Evolutionary conservation across 495 filamentous ascomycete genomes (phyloP).

Genomic region (Hypoxylon intermedium): DNA sequence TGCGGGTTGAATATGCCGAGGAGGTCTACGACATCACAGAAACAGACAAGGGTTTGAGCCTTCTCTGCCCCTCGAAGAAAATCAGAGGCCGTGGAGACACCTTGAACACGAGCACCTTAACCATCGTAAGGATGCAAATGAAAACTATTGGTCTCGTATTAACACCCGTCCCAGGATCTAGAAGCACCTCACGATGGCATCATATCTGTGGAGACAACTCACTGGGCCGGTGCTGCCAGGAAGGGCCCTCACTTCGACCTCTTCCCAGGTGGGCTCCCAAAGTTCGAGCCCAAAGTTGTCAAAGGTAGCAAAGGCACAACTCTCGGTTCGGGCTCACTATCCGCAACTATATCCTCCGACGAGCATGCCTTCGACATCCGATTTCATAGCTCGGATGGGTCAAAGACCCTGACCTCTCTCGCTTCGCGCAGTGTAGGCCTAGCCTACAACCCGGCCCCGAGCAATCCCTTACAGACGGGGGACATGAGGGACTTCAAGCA

Average conservation of each 20-base stretch:
- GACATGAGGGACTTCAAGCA: slow-evolving; percentile 64
- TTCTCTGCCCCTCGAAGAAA: slow-evolving; percentile 59
- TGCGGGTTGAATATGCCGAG: slow-evolving; percentile 62
- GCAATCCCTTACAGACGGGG: slow-evolving; percentile 57
- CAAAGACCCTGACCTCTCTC: slow-evolving; percentile 63
- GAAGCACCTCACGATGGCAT: slow-evolving; percentile 64
- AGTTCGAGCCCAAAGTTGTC: slow-evolving; percentile 53
- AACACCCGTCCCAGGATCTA: slow-evolving; percentile 54
- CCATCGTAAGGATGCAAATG: slow-evolving; percentile 44
- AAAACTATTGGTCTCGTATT: slow-evolving; percentile 31
- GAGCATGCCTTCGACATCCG: slow-evolving; percentile 64
- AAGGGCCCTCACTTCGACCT: slow-evolving; percentile 71
- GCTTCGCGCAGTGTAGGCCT: slow-evolving; percentile 66
- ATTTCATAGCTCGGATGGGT: slow-evolving; percentile 58
- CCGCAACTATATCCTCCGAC: slow-evolving; percentile 59
- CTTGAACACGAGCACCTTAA: slow-evolving; percentile 61
- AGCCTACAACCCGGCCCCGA: slow-evolving; percentile 60
- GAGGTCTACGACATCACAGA: slow-evolving; percentile 57
- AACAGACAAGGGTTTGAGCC: slow-evolving; percentile 49
- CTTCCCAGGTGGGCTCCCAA: slow-evolving; percentile 59
- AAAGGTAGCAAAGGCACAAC: slow-evolving; percentile 59
- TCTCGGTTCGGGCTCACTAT: slow-evolving; percentile 62
- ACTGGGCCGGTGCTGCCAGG: slow-evolving; percentile 66
- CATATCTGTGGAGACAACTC: slow-evolving; percentile 67
- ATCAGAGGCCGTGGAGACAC: slow-evolving; percentile 61